Base-by-base conservation (phyloP, 2,329 filamentous ascomycete genomes). In the Mollisiaceae sp. region DNA sequence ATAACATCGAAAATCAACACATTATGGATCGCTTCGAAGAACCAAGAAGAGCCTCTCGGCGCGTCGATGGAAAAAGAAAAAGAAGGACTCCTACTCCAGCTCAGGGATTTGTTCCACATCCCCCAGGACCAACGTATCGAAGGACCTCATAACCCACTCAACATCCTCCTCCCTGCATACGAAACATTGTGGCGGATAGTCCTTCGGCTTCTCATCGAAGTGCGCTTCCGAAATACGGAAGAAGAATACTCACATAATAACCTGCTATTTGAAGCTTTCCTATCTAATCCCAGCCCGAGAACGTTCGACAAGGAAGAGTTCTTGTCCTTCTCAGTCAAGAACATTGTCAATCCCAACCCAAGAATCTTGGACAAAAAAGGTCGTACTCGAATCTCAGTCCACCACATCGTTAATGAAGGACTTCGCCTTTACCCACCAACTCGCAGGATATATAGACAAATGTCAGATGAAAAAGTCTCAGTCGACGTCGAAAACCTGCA, bases 381-480 rank as follows among this genome's bases (percentile, higher is more conserved):
- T 32, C 27, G 27, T 6, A 32, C 27, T n/a, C n/a, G n/a, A 32
- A 32, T 32, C 6, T 32, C 6, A 32, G 27, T 32, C 6, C 3
- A 32, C 3, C 20, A 8, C 14, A 64, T 68, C 9, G 45, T 68
- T 20, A 35, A 43, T 8, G 70, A 71, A 64, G 55, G 59, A 22
- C 64, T 71, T 1, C 62, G 67, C 11, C 63, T 71, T 5, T 70
- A 70, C 50, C 70, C 70, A 8, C 68, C 67, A 8, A 69, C 64
- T 8, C 60, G 64, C 24, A 55, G 65, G 8, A 68, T 71, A 15
- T 62, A 70, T 54, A 47, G 65, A 14, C 36, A 62, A 6, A 15
- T 47, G 6, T 32, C 27, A 32, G 27, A 32, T 6, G 4, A 41
- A 14, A 41, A 12, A 41, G 38, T 41, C 15, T 41, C 38, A 3